These are phyloP conservation scores for Eutrema heterophyllum DNA, from an alignment of 345 rosid species.

Conservation along the genomic window DNA sequence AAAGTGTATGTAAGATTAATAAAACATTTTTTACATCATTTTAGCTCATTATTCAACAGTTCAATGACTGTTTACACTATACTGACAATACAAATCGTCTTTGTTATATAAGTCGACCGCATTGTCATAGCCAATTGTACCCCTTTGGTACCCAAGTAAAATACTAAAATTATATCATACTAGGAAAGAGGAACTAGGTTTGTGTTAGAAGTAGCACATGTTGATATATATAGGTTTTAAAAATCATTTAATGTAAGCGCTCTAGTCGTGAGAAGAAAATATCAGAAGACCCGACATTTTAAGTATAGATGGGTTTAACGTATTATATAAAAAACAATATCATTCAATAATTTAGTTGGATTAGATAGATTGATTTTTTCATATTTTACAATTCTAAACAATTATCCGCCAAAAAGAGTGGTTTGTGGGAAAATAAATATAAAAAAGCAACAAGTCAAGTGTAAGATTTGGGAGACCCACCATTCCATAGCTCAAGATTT, in stretches of 20 bases:
- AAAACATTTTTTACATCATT: neutral
- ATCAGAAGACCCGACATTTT: neutral
- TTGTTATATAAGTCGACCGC: neutral
- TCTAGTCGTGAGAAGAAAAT: neutral
- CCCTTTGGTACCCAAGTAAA: neutral
- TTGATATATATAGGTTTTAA: neutral
- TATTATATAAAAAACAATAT: neutral
- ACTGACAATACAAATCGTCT: conserved; percentile 4
- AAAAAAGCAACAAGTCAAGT: conserved; percentile 21
- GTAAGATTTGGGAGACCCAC: conserved; percentile 36
- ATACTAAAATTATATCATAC: neutral
- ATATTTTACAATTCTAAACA: neutral
- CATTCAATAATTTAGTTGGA: neutral
- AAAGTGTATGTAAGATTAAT: no score
- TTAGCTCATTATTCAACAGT: neutral
- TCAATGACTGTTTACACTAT: neutral
- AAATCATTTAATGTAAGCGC: neutral
- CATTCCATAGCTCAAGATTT: conserved; percentile 25
- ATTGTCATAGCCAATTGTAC: neutral
- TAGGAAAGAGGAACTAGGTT: neutral
- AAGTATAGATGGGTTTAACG: neutral
- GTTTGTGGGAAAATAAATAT: neutral
- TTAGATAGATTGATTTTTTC: neutral
- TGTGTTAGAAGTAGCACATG: neutral
- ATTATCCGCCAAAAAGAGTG: neutral